Base-by-base conservation (phyloP, 1,284 basidiomycete species). In the Cryptococcus depauperatus region DNA sequence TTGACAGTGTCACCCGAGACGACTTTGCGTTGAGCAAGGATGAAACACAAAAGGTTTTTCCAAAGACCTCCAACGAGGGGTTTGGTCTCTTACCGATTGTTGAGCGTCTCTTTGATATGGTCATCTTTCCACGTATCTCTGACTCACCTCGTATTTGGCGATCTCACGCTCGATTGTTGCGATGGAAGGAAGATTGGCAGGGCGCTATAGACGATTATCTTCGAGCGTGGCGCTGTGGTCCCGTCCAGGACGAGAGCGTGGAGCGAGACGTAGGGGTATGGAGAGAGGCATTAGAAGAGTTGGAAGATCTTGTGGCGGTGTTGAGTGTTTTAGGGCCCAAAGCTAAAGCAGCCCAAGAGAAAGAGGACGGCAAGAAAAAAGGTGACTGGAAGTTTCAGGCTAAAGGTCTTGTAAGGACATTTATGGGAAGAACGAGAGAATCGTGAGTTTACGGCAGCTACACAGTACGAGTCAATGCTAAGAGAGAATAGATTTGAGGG, bases 381-480 rank as follows among this genome's bases (percentile, higher is more conserved):
- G 70, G 68, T 11, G 74, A 77, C 56, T 96, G 92, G 89, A 77
- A 75, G 64, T 79, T 86, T 64, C 88, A 93, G 70, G 89, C 83
- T 32, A 77, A 84, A 47, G 93, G 87, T 51, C 75, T 97, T 47
- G 79, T 97, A 44, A 76, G 92, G 62, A 84, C 82, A 34, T 97
- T 96, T 67, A 79, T 91, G 71, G 89, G 85, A 3, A 56, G 75
- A 43, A 77, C 75, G n/a, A 68, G 62, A 55, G 61, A 61, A 37
- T 58, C 63, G 64, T 71, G 47, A 62, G 70, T 70, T 14, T 3
- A 4, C 4, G 10, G 7, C n/a, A n/a, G 19, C 21, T 41, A 14
- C 29, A 13, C 26, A 3, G 22, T 18, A 21, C 19, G 16, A 3
- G 14, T 16, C 19, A 29, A 7, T 14, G 23, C 46, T 40, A 11